Conservation (phyloP, 257 asterid species). For the Jasminum sambac region DNA sequence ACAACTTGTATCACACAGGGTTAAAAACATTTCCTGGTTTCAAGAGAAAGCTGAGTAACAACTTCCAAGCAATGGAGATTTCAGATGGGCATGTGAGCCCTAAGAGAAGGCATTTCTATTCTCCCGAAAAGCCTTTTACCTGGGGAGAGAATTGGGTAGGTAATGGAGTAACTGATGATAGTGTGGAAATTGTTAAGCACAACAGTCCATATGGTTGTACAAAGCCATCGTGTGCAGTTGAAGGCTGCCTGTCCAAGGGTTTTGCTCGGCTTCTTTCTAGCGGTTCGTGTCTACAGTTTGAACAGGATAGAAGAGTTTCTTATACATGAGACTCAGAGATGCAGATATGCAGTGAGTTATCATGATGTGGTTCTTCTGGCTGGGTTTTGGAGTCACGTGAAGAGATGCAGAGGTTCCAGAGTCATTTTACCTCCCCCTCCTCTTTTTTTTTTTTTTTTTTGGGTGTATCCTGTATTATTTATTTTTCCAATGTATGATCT, state of each 20-base stretch:
- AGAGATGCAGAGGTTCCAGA: background rate
- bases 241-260: constrained; percentile 82
- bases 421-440: background rate
- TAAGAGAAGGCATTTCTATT: constrained; percentile 43
- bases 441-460: background rate
- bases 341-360: background rate
- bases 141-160: constrained; percentile 30
- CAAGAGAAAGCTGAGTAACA: constrained; percentile 63
- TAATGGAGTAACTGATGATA: constrained; percentile 25
- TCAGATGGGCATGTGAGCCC: constrained; percentile 28
- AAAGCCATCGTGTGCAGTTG: constrained; percentile 59
- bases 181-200: constrained; percentile 36
- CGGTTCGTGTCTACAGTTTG: constrained; percentile 53
- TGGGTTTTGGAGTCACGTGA: background rate
- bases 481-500: background rate
- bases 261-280: constrained; percentile 69
- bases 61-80: constrained; percentile 34
- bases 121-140: constrained; percentile 24
- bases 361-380: background rate
- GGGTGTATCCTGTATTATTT: constrained; percentile 6
- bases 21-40: constrained; percentile 58
- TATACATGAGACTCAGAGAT: constrained; percentile 27
- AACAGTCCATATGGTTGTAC: constrained; percentile 36
- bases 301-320: constrained; percentile 46
- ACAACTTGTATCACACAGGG: constrained; percentile 38